Conservation (phyloP, 108 stramenopile species). For the Nitzschia sp. region DNA sequence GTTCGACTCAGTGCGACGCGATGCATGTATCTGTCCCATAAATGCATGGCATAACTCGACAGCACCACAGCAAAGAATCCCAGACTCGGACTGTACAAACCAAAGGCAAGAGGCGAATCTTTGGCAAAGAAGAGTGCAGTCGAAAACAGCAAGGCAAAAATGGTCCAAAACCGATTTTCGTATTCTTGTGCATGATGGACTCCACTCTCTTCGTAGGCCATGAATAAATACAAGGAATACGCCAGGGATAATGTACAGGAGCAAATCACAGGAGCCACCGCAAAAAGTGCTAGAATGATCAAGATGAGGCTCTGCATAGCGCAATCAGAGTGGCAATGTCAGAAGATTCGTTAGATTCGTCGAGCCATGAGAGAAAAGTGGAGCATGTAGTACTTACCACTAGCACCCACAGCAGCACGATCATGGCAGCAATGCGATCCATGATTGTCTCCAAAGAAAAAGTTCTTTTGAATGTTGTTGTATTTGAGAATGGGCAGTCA, state of each 20-base stretch:
- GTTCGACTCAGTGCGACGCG: conserved; percentile 62
- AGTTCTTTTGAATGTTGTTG: too few species aligned
- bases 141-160: conserved; percentile 76
- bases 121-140: conserved; percentile 80
- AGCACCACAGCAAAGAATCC: conserved; percentile 69
- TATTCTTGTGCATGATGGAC: conserved; percentile 90
- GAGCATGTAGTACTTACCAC: conserved; percentile 54
- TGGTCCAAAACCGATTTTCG: conserved; percentile 95
- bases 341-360: conserved; percentile 3
- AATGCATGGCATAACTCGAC: conserved; percentile 81
- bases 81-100: conserved; percentile 53
- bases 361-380: background rate
- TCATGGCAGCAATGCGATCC: conserved; percentile 86
- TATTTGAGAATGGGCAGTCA: too few species aligned
- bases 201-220: conserved; percentile 79
- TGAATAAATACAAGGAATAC: conserved; percentile 81
- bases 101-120: conserved; percentile 85
- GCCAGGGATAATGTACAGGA: conserved; percentile 70
- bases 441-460: too few species aligned
- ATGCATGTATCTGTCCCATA: conserved; percentile 87
- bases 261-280: conserved; percentile 78
- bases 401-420: conserved; percentile 70
- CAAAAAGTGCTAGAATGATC: conserved; percentile 76
- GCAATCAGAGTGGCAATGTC: background rate
- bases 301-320: conserved; percentile 49